Percentiles rank a stretch among this genome's conserved stretches.
These are phyloP conservation scores for Senna siamea DNA, from an alignment of 306 rosid species.

Conservation along the genomic window DNA sequence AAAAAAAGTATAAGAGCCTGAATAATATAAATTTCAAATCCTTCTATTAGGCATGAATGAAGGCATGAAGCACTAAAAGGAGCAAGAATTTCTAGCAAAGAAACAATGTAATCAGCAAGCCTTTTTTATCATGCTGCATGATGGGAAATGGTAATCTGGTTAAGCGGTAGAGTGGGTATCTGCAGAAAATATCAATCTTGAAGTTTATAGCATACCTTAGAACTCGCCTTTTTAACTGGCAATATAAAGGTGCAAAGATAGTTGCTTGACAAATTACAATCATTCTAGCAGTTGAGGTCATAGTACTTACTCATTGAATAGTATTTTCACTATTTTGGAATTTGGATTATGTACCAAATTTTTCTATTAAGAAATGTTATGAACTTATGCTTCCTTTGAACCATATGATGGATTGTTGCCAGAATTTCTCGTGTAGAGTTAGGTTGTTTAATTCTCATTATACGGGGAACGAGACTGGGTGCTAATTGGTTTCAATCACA, in stretches of 20 bases:
- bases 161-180: slow-evolving; percentile 2
- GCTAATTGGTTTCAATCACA: not conserved
- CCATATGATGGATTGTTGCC: not conserved
- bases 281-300: not conserved
- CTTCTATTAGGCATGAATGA: too few species aligned
- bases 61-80: too few species aligned
- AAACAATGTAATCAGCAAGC: too few species aligned
- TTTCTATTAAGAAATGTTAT: not conserved
- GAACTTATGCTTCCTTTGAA: not conserved
- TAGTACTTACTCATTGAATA: too few species aligned
- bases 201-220: not conserved
- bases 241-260: not conserved
- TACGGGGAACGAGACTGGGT: not conserved
- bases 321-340: not conserved
- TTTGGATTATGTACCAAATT: slow-evolving; percentile 1
- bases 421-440: not conserved
- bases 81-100: too few species aligned
- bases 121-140: not conserved
- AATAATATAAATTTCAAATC: too few species aligned
- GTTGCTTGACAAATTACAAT: not conserved
- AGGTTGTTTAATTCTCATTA: not conserved
- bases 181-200: not conserved
- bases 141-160: slow-evolving; percentile 1
- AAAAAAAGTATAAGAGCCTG: too few species aligned
- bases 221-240: not conserved